These are phyloP conservation scores for Porphyra umbilicalis DNA, from an alignment of 31 red algal genomes.

Conservation along the genomic window DNA sequence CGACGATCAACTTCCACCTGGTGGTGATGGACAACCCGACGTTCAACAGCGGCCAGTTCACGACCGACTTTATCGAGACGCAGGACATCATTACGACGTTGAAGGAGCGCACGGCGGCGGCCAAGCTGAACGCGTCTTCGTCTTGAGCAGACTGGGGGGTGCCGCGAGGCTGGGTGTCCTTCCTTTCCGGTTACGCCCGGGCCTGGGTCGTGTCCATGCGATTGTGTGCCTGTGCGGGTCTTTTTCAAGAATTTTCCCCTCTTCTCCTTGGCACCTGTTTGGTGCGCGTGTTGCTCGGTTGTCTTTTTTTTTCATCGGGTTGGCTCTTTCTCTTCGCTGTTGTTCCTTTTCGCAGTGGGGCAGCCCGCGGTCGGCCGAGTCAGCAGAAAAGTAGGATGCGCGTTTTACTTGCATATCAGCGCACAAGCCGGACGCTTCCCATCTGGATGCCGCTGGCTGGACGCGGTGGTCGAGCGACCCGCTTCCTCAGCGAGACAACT, in stretches of 20 bases:
- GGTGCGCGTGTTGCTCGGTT: too few relatives aligned
- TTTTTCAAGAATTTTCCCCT: too few relatives aligned
- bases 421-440: too few relatives aligned
- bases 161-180: not conserved
- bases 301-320: not conserved
- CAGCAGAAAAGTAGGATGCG: too few relatives aligned
- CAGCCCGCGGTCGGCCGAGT: too few relatives aligned
- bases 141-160: not conserved
- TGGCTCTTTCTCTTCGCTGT: not conserved
- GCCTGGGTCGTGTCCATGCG: not conserved
- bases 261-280: too few relatives aligned
- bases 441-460: too few relatives aligned
- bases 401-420: too few relatives aligned
- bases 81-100: constrained; percentile 59
- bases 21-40: constrained; percentile 69
- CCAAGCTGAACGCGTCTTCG: not conserved
- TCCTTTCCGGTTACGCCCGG: not conserved
- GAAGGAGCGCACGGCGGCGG: constrained; percentile 21
- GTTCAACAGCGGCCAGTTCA: constrained; percentile 53
- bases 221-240: not conserved
- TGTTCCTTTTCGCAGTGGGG: too few relatives aligned
- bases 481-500: too few relatives aligned
- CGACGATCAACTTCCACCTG: constrained; percentile 83
- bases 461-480: too few relatives aligned
- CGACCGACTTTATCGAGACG: constrained; percentile 80